Percentiles rank a stretch among this genome's conserved stretches.
Evolutionary conservation across 176 grass and related monocot genomes (phyloP).

Genomic region (barley (Hordeum vulgare)): MorexV3_pseudomolecules_assembly NC_058523.1:451677591-451678090

Average conservation of each 20-base stretch:
- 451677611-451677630: neutral
- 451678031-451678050: neutral
- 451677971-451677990: neutral
- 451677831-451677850: slow-evolving; percentile 41
- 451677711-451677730: slow-evolving; percentile 45
- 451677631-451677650: slow-evolving; percentile 2
- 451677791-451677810: slow-evolving; percentile 6
- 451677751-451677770: neutral
- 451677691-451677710: slow-evolving; percentile 34
- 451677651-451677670: neutral
- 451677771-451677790: neutral
- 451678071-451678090: neutral
- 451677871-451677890: neutral
- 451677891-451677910: neutral
- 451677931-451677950: slow-evolving; percentile 32
- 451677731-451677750: slow-evolving; percentile 40
- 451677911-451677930: neutral
- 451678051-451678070: neutral
- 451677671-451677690: slow-evolving; percentile 18
- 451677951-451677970: slow-evolving; percentile 26
- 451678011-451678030: neutral
- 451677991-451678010: neutral
- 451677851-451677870: neutral
- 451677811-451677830: neutral
- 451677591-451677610: neutral